Conservation (phyloP, 139 green algal species). For the Micractinium sp. region DNA sequence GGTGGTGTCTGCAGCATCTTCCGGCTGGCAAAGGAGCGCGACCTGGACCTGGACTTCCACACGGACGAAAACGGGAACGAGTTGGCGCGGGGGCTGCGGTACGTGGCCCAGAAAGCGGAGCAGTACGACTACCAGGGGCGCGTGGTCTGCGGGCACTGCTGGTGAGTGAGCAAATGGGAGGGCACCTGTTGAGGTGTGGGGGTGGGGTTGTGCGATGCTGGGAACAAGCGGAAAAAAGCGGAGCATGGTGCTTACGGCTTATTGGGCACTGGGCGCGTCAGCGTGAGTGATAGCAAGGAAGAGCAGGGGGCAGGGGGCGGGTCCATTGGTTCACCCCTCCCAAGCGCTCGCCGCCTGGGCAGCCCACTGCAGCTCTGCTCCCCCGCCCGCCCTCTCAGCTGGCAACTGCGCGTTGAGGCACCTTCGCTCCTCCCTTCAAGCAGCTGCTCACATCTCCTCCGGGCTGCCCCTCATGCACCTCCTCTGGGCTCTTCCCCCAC, state of each 20-base stretch:
- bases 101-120: slow-evolving; percentile 67
- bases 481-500: not conserved
- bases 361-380: not conserved
- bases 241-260: no score
- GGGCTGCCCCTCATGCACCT: not conserved
- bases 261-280: no score
- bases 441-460: no score
- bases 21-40: slow-evolving; percentile 62
- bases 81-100: slow-evolving; percentile 63
- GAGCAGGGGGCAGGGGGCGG: no score
- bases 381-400: not conserved
- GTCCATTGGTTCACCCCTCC: not conserved
- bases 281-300: no score
- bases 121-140: slow-evolving; percentile 68
- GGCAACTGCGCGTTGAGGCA: no score
- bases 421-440: not conserved
- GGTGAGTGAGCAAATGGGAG: slow-evolving; percentile 38
- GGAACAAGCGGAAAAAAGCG: no score
- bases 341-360: not conserved
- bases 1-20: slow-evolving; percentile 59
- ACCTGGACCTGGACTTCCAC: slow-evolving; percentile 82
- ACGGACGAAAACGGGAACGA: slow-evolving; percentile 82
- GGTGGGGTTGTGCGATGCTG: not conserved
- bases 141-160: slow-evolving; percentile 82
- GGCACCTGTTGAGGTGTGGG: not conserved